Evolutionary conservation across 495 filamentous ascomycete species (phyloP), one percentile per base, ranked within the genome.

Genomic region (Penicillium bialowiezense): DNA sequence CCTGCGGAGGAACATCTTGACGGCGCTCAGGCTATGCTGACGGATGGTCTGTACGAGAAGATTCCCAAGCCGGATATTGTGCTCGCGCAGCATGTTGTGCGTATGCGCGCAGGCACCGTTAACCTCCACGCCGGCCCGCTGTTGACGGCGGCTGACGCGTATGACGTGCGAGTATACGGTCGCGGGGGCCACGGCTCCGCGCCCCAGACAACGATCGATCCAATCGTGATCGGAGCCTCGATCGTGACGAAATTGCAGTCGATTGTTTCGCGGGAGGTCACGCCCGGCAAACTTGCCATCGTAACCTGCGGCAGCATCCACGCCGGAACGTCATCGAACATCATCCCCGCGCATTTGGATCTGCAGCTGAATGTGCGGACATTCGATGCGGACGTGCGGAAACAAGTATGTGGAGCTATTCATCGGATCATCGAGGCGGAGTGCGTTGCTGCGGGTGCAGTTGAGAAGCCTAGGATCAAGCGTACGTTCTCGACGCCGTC

Each of bases 1-100:
- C 82, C 84, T 0, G 71, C 74, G 0, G 81, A 85, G 54, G 84
- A 86, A 55, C 59, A 66, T 2, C 68, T 69, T n/a, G 62, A 60
- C 0, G 83, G 83, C 0, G 82, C 82, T 1, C 64, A 70, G 52
- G 74, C 75, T 0, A 86, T 86, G 83, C 62, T 87, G 1, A 71
- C 78, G 28, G 82, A 83, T 50, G 82, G 79, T 0, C 58, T 87
- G 5, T 86, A 83, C 53, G 68, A 76, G 13, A 60, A 75, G 13
- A 54, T 67, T 15, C 57, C 60, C 0, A 64, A 60, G 33, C 83
- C 83, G 6, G 80, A 84, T 50, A 49, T 82, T 8, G 73, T 80
- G 0, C 63, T 87, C 14, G 79, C 79, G 6, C 76, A 76, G 40
- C 83, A 87, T 68, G 76, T 85, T 2, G 65, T 78, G 40, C 67